Conservation (phyloP, 108 stramenopile genomes). For the Nannochloropsis granulata region DNA sequence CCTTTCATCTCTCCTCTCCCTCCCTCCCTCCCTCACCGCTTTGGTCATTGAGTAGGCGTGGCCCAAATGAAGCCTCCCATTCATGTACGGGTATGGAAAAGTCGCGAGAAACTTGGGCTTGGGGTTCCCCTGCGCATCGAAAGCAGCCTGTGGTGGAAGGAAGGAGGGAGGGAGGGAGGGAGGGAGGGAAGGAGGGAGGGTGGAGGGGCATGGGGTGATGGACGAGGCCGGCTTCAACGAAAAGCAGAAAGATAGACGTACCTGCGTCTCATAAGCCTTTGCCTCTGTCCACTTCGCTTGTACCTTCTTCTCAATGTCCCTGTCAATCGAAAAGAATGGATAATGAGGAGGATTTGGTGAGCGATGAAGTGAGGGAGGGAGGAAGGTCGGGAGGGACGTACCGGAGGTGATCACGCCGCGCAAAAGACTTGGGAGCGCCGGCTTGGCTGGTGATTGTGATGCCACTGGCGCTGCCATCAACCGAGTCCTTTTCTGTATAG, state of each 20-base stretch:
- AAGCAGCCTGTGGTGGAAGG: conserved; percentile 4
- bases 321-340: too few relatives aligned
- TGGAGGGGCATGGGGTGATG: too few relatives aligned
- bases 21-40: conserved; percentile 38
- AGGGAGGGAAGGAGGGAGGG: background rate
- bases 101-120: conserved; percentile 74
- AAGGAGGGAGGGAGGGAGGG: background rate
- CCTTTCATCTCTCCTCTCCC: background rate
- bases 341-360: too few relatives aligned
- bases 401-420: conserved; percentile 28
- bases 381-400: too few relatives aligned
- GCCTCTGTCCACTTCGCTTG: conserved; percentile 30
- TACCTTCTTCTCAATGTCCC: conserved; percentile 27
- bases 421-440: conserved; percentile 16
- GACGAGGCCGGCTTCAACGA: background rate
- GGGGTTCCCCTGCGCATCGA: conserved; percentile 7
- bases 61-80: conserved; percentile 92
- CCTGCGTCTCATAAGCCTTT: conserved; percentile 49
- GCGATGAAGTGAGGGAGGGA: too few relatives aligned
- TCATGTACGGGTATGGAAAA: conserved; percentile 96
- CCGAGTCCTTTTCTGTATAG: too few relatives aligned
- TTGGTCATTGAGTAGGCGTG: conserved; percentile 95
- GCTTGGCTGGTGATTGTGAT: background rate
- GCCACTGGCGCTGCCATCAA: too few relatives aligned
- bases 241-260: background rate